Evolutionary conservation across 106 monocot species (phyloP), one percentile per base, ranked within the genome.

Genomic region (Phalaenopsis equestris): DNA sequence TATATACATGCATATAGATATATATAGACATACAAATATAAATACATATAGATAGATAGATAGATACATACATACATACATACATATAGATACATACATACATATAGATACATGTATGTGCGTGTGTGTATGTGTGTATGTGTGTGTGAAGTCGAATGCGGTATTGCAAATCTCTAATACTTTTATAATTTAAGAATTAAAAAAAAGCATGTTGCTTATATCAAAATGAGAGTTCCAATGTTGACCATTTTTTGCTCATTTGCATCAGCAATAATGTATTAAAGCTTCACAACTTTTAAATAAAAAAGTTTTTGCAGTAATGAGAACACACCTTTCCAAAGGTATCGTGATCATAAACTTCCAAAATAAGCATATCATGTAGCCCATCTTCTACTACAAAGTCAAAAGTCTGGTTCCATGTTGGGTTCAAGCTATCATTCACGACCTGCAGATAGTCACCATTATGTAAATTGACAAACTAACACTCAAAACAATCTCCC

Each of bases 381-480:
- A 98, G 83, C 37, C 94, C 98, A 84, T 98, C 98, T 87, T 98
- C 98, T 5, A 98, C 98, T 52, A 98, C 92, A 78, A 98, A 91
- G 81, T 98, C 98, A 86, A 98, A 98, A 23, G 92, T 94, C 77
- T 98, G 98, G 79, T 98, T 92, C 98, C 98, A 98, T 8, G 84
- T 88, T 41, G 98, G 98, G 84, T 98, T 86, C 72, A 98, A 86
- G 72, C 81, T 98, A 21, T 98, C 89, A 89, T 90, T 92, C 48
- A 92, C 87, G 56, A 98, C 98, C 98, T 98, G 89, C 65, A 89
- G 81, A 82, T 76, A 67, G 37, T 1, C 72, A 17, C 5, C 3
- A 39, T 37, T 17, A 19, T 2, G 15, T 64, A 65, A 24, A 38
- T 64, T 19, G 12, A 47, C 42, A 79, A 58, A 77, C 30, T 19